Base-by-base conservation (phyloP, 2,329 filamentous ascomycete genomes). In the Nigrospora oryzae region DNA sequence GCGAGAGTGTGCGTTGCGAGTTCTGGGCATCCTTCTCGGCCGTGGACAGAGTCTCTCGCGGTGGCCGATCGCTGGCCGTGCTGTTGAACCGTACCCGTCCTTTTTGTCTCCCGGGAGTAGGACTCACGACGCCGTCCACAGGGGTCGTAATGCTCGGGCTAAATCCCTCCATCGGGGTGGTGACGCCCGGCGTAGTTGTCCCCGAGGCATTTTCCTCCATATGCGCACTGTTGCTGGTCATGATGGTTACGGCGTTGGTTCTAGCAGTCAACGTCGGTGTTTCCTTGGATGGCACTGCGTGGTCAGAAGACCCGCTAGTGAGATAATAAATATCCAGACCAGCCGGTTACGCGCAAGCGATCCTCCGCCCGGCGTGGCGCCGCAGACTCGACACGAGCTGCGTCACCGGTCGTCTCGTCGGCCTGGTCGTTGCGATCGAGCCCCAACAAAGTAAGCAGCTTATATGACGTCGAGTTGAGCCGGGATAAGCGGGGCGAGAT, bases 41-140 rank as follows among this genome's bases (percentile, higher is more conserved):
- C 35, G 43, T 43, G 30, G 49, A 44, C n/a, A 54, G 43, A 37
- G 47, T 38, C 44, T 40, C 19, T 48, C 43, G 11, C 50, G 57
- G 40, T 53, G 61, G 47, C 49, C 60, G 36, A 52, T 60, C 17
- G 54, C 57, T 66, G 28, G 68, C 66, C 46, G 62, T 66, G 57
- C 69, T 73, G 53, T 73, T 73, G 51, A 73, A 73, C 7, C 70
- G 64, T 28, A 73, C 70, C 28, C 70, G 65, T 3, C 66, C 68
- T 50, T 71, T 73, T 48, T 73, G 70, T 40, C 63, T 68, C 52
- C 62, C 69, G 30, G 30, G 37, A 36, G 36, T 28, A 30, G 36
- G 31, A 11, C 12, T 19, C 36, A 19, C 12, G 13, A 15, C 40
- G n/a, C 23, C 31, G 5, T 28, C 39, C 16, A 10, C 39, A 5